Evolutionary conservation across 208 protist species (phyloP), one percentile per base, ranked within the genome.

Genomic region (Trypanosoma cruzi): DNA sequence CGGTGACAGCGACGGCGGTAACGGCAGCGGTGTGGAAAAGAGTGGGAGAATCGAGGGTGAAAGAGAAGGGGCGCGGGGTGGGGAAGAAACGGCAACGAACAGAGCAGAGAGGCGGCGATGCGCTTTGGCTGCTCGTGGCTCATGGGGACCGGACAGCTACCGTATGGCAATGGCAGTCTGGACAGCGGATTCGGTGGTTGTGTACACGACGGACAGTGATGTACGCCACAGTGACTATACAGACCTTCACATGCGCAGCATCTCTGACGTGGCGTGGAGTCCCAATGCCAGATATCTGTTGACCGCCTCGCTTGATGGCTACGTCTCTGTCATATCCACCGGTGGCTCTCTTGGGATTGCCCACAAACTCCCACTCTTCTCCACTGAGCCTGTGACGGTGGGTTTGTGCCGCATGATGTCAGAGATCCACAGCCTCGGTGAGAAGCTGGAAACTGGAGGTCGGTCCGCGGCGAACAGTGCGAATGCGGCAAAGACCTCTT

Each of bases 231-330:
- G 88, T 70, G 91, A 94, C 77, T 94, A 88, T 70, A 93, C 88
- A 13, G 91, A 96, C 62, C 71, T 96, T 37, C 91, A 96, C 73
- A 88, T 93, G 82, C 86, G 82, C 77, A 92, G 84, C 70, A 96
- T 96, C 77, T 86, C 85, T n/a, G 91, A 96, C 36, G 83, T 96
- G 7, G 77, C 85, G 46, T 96, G 91, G 89, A 86, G 74, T 44
- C 60, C 49, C 20, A 58, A 90, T 34, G 88, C 83, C 22, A 68
- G 52, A 0, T 85, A 82, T 64, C 76, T 96, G 31, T 80, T 89
- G 48, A 94, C 88, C 8, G 80, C 86, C 24, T 86, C 88, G 0
- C 78, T 96, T 13, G 91, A 96, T 52, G 91, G 91, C 14, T 96
- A 94, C 77, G 75, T 96, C 24, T 85, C 84, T 42, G 88, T 94